Percentiles rank a stretch among this genome's conserved stretches.
These are phyloP conservation scores for Cnidoscolus chayamansa DNA, from an alignment of 441 rosid genomes.

Conservation along the genomic window DNA sequence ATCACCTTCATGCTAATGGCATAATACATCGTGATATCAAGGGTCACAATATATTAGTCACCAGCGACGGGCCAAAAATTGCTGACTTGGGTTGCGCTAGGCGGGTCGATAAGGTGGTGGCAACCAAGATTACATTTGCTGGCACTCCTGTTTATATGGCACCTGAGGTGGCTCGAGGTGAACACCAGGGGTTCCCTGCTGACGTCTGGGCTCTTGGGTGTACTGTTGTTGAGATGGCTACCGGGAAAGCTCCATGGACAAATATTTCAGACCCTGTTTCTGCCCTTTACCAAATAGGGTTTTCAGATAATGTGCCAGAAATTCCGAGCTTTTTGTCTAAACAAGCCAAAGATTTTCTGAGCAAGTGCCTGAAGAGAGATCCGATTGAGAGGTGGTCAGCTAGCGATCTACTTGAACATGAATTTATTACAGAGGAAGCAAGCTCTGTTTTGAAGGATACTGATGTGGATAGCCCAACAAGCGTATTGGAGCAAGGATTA, in stretches of 20 bases:
- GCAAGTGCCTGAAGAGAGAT: constrained; percentile 54
- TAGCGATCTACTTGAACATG: constrained; percentile 46
- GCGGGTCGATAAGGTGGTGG: constrained; percentile 21
- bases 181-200: constrained; percentile 50
- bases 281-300: constrained; percentile 55
- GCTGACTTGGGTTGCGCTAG: constrained; percentile 76
- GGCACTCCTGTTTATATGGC: constrained; percentile 81
- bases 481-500: constrained; percentile 37
- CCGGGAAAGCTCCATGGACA: constrained; percentile 55
- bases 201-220: constrained; percentile 87
- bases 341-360: constrained; percentile 52
- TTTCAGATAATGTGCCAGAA: constrained; percentile 48
- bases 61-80: constrained; percentile 44
- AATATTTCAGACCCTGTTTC: constrained; percentile 44
- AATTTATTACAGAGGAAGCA: constrained; percentile 30
- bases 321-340: constrained; percentile 46
- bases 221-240: constrained; percentile 56
- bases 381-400: constrained; percentile 65
- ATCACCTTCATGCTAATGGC: constrained; percentile 50
- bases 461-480: constrained; percentile 42
- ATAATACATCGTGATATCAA: constrained; percentile 72
- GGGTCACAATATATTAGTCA: constrained; percentile 50
- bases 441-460: constrained; percentile 7
- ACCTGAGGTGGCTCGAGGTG: constrained; percentile 84
- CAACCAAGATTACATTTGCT: constrained; percentile 13